Conservation (phyloP, 257 asterid genomes). For the Solanum boliviense region DNA sequence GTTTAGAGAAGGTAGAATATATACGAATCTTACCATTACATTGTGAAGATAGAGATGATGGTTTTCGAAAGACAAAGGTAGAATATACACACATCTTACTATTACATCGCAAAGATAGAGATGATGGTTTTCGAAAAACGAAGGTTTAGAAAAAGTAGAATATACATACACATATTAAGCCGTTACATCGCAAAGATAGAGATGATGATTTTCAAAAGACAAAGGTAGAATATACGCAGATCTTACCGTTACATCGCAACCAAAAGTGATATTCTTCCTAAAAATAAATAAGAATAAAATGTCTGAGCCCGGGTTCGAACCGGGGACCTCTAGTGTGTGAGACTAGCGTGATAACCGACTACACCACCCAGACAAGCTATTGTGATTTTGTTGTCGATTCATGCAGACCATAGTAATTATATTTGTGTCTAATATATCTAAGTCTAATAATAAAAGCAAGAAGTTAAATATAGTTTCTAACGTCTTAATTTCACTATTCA, state of each 20-base stretch:
- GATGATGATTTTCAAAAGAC: too few species aligned
- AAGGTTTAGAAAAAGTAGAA: too few species aligned
- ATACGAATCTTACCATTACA: too few species aligned
- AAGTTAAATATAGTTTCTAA: neutral
- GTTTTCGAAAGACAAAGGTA: neutral
- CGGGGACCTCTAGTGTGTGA: slow-evolving; percentile 99
- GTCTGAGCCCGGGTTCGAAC: slow-evolving; percentile 99
- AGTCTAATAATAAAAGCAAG: neutral
- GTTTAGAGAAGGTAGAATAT: too few species aligned
- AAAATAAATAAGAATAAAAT: neutral
- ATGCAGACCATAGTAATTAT: fast-evolving
- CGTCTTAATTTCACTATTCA: neutral
- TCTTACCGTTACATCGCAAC: too few species aligned
- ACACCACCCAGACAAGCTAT: slow-evolving; percentile 91
- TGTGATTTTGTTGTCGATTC: neutral
- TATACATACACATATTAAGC: too few species aligned
- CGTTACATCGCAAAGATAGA: too few species aligned
- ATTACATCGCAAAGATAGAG: too few species aligned
- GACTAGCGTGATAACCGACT: slow-evolving; percentile 99
- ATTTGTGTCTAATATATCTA: neutral
- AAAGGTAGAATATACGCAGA: too few species aligned
- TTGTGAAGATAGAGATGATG: neutral
- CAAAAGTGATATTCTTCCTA: neutral
- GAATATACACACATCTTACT: too few species aligned
- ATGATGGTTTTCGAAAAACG: too few species aligned